phyloP scores from a whole-genome alignment of 768 basidiomycete genomes.

The Termitomyces heimii region DNA sequence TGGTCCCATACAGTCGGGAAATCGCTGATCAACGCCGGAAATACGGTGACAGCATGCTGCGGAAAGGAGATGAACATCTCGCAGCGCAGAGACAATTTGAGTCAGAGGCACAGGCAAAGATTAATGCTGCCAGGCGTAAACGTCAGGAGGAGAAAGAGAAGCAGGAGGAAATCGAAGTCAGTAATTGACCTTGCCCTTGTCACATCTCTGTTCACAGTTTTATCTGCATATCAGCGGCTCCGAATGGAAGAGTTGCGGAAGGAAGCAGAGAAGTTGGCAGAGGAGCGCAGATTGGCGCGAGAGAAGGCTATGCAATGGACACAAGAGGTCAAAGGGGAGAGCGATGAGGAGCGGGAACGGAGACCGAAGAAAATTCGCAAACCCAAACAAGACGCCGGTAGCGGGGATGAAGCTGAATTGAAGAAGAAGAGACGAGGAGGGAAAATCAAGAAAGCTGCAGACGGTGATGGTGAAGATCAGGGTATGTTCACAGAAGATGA shows the following conservation, averaged over 20 bases:
- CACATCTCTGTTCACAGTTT: not conserved
- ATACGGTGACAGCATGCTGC: conserved; percentile 84
- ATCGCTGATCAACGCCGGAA: conserved; percentile 85
- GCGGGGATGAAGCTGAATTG: conserved; percentile 56
- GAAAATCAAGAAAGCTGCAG: conserved; percentile 55
- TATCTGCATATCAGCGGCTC: conserved; percentile 36
- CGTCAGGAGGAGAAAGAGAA: conserved; percentile 77
- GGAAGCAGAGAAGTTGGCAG: conserved; percentile 75
- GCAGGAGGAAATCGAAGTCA: conserved; percentile 60
- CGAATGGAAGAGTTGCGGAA: conserved; percentile 58
- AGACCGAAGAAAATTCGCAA: conserved; percentile 50
- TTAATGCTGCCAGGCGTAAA: conserved; percentile 70
- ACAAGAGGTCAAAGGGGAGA: conserved; percentile 57
- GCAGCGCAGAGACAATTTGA: conserved; percentile 67
- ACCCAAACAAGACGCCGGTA: conserved; percentile 43
- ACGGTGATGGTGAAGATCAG: conserved; percentile 56
- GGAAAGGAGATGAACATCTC: conserved; percentile 77
- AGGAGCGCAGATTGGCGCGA: conserved; percentile 65
- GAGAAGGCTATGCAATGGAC: conserved; percentile 83
- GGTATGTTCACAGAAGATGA: conserved; percentile 72
- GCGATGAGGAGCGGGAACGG: conserved; percentile 77
- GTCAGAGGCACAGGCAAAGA: conserved; percentile 59
- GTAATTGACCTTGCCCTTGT: conserved; percentile 13
- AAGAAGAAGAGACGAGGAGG: conserved; percentile 67
- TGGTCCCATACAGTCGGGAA: conserved; percentile 79